Conservation (phyloP, 139 green algal species). For the Micractinium conductrix region DNA sequence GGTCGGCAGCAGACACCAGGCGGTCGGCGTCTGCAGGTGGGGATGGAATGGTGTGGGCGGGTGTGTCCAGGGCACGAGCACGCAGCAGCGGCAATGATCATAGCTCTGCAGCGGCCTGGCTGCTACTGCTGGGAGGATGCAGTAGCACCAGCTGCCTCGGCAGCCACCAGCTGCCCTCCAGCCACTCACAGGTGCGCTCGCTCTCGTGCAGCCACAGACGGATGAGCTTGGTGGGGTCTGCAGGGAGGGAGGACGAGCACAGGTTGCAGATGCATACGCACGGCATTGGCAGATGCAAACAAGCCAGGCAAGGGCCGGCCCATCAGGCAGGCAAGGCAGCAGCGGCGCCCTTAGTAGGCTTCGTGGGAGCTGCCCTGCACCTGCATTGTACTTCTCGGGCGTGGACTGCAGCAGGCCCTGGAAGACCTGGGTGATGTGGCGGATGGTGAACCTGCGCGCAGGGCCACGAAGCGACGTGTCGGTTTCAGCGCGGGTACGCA, state of each 20-base stretch:
- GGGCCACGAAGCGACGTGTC: too few relatives aligned
- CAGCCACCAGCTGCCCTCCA: not conserved
- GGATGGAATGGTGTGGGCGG: not conserved
- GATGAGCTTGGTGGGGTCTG: conserved; percentile 73
- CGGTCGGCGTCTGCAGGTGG: conserved; percentile 15
- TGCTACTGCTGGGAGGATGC: not conserved
- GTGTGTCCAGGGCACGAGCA: not conserved
- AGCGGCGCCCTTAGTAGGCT: not conserved
- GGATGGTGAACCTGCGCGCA: conserved; percentile 80
- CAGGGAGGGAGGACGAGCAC: not conserved
- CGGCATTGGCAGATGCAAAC: not conserved
- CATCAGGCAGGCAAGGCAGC: not conserved
- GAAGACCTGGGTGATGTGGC: conserved; percentile 91
- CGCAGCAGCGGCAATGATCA: not conserved
- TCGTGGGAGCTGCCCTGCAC: not conserved
- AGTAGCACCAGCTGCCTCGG: not conserved
- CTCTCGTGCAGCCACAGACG: conserved; percentile 92
- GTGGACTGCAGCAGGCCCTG: conserved; percentile 56
- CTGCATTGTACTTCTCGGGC: not conserved
- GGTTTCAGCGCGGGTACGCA: too few relatives aligned
- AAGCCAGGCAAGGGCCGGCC: too few relatives aligned
- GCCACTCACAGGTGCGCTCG: conserved; percentile 80
- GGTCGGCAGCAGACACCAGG: conserved; percentile 7
- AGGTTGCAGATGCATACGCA: not conserved
- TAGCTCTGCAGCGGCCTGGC: not conserved